Evolutionary conservation across 1,284 basidiomycete species (phyloP), one percentile per base, ranked within the genome.

Genomic region (Veloboletus limbatus): DNA sequence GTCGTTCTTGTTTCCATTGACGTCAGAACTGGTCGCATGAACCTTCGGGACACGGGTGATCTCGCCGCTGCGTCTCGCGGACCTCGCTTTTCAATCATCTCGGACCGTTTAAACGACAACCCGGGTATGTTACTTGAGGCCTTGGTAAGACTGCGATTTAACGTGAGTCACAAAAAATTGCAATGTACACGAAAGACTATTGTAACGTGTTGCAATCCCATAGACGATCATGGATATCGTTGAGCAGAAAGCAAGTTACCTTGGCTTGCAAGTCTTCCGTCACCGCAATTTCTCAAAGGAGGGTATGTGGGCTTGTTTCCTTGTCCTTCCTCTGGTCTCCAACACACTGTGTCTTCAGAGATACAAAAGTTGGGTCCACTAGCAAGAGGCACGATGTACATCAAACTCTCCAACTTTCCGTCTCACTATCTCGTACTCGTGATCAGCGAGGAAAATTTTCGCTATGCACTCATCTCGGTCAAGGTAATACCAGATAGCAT

Each of bases 341-440:
- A 18, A 52, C 18, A 27, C 22, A 17, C 24, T 49, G n/a, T 18
- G 14, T 21, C 18, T 38, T 30, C 54, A 88, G 86, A 88, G 58
- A 46, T 81, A 28, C 60, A 62, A 22, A 88, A 87, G 57, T 72
- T 90, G 37, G 86, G 87, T 1, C 67, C 71, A 4, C 64, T 74
- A 13, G 71, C 75, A 9, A 78, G 77, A 34, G 77, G 74, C 21
- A 74, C 65, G 38, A 69, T 90, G 26, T 90, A 81, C 62, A 82
- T 91, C 50, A 81, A 83, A 54, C 75, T 92, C 13, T 65, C 79
- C 31, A 82, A 76, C 53, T 88, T 83, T 58, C 81, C 81, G 0
- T 73, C 70, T 28, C 81, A 90, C 58, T 90, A 89, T 60, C 78
- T 91, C 17, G 85, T 90, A 10, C 72, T 87, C 31, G 81, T 86